These are phyloP conservation scores for Salmacisia buchloeana DNA, from an alignment of 1,284 basidiomycete species.

Conservation along the genomic window DNA sequence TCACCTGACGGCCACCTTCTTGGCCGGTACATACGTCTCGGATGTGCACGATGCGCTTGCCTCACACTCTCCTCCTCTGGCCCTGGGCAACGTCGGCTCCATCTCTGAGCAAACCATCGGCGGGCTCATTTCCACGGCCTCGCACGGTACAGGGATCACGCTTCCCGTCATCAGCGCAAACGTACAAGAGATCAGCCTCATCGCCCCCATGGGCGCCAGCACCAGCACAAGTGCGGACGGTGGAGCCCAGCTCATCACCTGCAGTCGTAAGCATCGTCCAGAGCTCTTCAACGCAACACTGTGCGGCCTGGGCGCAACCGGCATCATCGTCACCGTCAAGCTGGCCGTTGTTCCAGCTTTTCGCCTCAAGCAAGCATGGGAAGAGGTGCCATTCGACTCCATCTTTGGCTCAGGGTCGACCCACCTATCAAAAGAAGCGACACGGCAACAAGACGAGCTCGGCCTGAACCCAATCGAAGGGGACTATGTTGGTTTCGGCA, in stretches of 20 bases:
- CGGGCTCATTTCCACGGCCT: constrained; percentile 89
- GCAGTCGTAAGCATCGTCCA: constrained; percentile 62
- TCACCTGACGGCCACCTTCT: constrained; percentile 44
- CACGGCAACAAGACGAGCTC: not conserved
- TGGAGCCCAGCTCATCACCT: constrained; percentile 64
- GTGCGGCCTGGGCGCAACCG: constrained; percentile 88
- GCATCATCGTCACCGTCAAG: constrained; percentile 74
- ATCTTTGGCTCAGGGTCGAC: constrained; percentile 54
- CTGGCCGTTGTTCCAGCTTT: constrained; percentile 78
- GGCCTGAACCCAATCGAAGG: not conserved
- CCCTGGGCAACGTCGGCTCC: constrained; percentile 87
- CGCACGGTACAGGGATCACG: constrained; percentile 79
- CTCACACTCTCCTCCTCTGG: constrained; percentile 60
- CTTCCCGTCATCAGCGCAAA: constrained; percentile 79
- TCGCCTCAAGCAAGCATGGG: constrained; percentile 70
- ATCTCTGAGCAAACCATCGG: constrained; percentile 94
- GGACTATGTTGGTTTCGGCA: not conserved
- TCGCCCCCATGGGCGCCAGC: constrained; percentile 50
- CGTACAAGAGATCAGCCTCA: constrained; percentile 68
- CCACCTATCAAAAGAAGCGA: not conserved
- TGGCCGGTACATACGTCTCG: constrained; percentile 50
- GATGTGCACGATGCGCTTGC: constrained; percentile 56
- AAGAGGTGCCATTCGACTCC: constrained; percentile 62
- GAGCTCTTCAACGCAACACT: constrained; percentile 87
- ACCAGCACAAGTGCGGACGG: constrained; percentile 54